These are phyloP conservation scores for Mycena galericulata DNA, from an alignment of 768 basidiomycete genomes.

Conservation along the genomic window DNA sequence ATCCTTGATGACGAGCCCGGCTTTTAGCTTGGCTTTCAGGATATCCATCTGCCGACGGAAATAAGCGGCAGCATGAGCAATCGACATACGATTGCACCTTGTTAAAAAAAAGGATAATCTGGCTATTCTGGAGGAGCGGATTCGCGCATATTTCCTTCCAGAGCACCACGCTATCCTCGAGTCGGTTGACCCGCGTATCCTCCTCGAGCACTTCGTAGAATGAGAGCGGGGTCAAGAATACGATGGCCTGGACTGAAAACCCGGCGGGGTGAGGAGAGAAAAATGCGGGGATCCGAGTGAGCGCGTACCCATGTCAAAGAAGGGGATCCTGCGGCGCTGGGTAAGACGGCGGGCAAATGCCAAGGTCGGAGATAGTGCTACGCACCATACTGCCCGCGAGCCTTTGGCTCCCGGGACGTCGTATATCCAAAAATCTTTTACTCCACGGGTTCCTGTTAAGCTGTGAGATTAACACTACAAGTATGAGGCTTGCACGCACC, in stretches of 20 bases:
- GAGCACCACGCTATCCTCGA: conserved; percentile 80
- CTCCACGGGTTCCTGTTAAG: conserved; percentile 32
- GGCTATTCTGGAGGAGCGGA: conserved; percentile 67
- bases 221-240: conserved; percentile 84
- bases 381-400: conserved; percentile 45
- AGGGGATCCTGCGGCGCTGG: conserved; percentile 74
- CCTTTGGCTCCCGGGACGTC: conserved; percentile 31
- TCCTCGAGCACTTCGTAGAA: conserved; percentile 84
- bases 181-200: conserved; percentile 70
- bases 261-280: neutral
- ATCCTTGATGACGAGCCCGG: conserved; percentile 66
- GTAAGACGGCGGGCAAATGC: neutral
- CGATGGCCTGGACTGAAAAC: conserved; percentile 73
- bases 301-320: conserved; percentile 75
- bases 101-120: conserved; percentile 82
- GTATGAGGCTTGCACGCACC: conserved; percentile 47
- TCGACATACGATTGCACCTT: conserved; percentile 57
- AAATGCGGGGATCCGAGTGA: conserved; percentile 1
- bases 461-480: neutral
- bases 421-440: conserved; percentile 40
- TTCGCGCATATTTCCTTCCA: conserved; percentile 81
- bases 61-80: neutral
- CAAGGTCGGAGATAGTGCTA: no score
- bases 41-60: conserved; percentile 61
- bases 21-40: conserved; percentile 62